These are phyloP conservation scores for Ploettnerulaceae sp. DNA, from an alignment of 2,329 filamentous ascomycete species.

Conservation along the genomic window DNA sequence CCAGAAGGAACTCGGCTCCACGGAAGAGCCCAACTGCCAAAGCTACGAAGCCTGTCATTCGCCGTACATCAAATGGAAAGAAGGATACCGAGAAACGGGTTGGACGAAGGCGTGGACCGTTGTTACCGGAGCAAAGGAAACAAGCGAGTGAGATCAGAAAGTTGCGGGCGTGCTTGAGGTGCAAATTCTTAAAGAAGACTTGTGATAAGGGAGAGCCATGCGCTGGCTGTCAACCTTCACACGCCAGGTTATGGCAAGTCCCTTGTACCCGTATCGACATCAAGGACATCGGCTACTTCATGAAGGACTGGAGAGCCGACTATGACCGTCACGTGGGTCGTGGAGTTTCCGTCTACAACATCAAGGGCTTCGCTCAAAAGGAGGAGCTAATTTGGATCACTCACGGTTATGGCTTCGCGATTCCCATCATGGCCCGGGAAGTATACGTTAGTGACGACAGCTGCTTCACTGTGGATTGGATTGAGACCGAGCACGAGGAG, in stretches of 20 bases:
- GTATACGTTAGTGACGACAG: conserved; percentile 88
- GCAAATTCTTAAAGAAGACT: conserved; percentile 99
- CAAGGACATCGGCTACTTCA: conserved; percentile 97
- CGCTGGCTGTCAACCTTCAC: conserved; percentile 89
- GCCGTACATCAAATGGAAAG: conserved; percentile 68
- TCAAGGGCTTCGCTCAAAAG: conserved; percentile 73
- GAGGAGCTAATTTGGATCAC: conserved; percentile 83
- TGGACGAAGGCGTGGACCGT: conserved; percentile 80
- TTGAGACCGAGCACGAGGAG: conserved; percentile 72
- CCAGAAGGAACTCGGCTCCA: conserved; percentile 64
- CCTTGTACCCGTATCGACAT: conserved; percentile 97
- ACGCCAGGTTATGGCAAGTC: conserved; percentile 94
- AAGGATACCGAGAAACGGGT: conserved; percentile 89
- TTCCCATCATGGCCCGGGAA: conserved; percentile 90
- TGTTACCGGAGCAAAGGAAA: conserved; percentile 89
- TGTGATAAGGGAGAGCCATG: conserved; percentile 97
- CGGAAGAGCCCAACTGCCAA: conserved; percentile 63
- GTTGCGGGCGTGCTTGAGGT: conserved; percentile 84
- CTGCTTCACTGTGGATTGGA: conserved; percentile 92
- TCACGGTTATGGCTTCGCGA: conserved; percentile 88
- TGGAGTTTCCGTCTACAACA: conserved; percentile 88
- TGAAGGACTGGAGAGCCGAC: conserved; percentile 99
- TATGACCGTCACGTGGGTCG: conserved; percentile 86
- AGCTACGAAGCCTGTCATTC: conserved; percentile 76
- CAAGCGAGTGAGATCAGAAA: conserved; percentile 97